A percentile compares a stretch with the other conserved stretches of the same genome.
Evolutionary conservation across 768 basidiomycete species (phyloP).

Genomic region (Rhodocollybia butyracea): DNA sequence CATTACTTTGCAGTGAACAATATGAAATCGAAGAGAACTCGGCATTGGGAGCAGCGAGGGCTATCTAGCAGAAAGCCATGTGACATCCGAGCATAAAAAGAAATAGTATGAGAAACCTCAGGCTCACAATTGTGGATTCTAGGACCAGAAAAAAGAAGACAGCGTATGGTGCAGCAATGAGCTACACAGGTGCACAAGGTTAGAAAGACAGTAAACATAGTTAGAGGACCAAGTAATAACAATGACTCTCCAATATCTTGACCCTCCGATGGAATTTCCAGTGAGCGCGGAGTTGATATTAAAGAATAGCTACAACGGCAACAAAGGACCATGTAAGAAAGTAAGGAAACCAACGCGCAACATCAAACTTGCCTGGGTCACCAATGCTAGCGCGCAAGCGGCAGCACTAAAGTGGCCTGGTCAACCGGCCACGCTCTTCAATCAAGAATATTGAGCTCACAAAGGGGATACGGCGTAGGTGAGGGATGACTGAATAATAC

Average conservation of each 20-base stretch:
- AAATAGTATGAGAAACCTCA: neutral
- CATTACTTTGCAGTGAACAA: neutral
- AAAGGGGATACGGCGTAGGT: conserved; percentile 30
- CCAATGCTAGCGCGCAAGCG: neutral
- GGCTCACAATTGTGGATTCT: neutral
- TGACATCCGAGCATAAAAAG: neutral
- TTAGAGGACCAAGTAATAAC: neutral
- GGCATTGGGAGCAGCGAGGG: neutral
- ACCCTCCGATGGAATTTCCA: neutral
- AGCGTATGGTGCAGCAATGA: neutral
- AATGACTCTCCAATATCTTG: neutral
- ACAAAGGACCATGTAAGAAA: neutral
- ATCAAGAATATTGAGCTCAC: conserved; percentile 16
- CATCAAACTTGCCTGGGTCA: neutral
- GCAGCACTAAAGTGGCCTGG: neutral
- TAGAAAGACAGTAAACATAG: neutral
- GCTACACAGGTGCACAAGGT: neutral
- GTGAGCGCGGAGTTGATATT: neutral
- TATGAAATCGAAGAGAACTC: neutral
- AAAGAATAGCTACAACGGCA: neutral
- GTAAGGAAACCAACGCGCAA: neutral
- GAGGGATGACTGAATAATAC: conserved; percentile 27
- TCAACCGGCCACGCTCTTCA: neutral
- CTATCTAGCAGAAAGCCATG: neutral
- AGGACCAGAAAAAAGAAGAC: neutral